Evolutionary conservation across 2,329 filamentous ascomycete species (phyloP).

Genomic region (Aspergillus bombycis): DNA sequence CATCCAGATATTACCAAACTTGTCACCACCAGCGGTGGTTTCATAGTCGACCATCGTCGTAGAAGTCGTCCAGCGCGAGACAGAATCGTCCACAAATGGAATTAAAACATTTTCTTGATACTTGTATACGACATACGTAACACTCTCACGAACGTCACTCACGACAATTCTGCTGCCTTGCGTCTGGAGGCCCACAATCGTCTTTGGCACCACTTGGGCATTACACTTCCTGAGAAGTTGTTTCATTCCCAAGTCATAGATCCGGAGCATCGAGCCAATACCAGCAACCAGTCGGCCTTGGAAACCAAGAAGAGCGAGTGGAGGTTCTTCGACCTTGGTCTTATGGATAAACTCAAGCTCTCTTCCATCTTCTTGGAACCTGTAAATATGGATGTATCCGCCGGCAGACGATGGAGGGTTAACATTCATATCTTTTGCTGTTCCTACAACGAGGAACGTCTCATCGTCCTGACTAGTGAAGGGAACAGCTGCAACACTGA

Average conservation of each 20-base stretch:
- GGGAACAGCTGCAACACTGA: conserved; percentile 80
- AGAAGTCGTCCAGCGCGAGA: conserved; percentile 88
- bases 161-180: conserved; percentile 91
- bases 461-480: conserved; percentile 91
- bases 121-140: conserved; percentile 94
- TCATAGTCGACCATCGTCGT: conserved; percentile 97
- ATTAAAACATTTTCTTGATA: conserved; percentile 88
- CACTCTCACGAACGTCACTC: conserved; percentile 87
- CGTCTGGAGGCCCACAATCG: conserved; percentile 87
- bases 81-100: conserved; percentile 87
- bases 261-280: conserved; percentile 76
- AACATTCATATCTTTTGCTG: conserved; percentile 84
- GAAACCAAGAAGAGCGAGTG: conserved; percentile 87
- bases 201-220: conserved; percentile 73
- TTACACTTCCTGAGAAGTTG: conserved; percentile 92
- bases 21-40: conserved; percentile 90
- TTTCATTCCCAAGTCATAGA: conserved; percentile 92
- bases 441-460: conserved; percentile 89
- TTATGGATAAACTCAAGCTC: conserved; percentile 95
- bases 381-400: conserved; percentile 90
- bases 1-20: conserved; percentile 96
- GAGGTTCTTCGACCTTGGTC: conserved; percentile 86
- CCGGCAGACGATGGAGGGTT: conserved; percentile 74
- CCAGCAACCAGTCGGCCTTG: conserved; percentile 89
- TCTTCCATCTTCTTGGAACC: conserved; percentile 83